phyloP scores from a whole-genome alignment of 371 early-diverging fungal genomes.

The Paraphysoderma sedebokerense region DNA sequence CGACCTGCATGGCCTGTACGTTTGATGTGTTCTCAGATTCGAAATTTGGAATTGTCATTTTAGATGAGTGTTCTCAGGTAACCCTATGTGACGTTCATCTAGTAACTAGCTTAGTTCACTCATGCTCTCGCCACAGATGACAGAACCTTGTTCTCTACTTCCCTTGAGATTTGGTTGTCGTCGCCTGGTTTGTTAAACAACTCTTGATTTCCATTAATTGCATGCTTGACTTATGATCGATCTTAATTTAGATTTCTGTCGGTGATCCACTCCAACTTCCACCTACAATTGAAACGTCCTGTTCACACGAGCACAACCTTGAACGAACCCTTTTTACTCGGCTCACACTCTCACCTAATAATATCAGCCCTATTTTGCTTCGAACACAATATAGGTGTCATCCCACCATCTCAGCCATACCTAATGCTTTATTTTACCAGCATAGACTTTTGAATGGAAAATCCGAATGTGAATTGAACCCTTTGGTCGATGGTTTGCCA shows the following conservation, averaged over 20 bases:
- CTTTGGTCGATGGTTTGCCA: constrained; percentile 38
- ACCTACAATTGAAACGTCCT: constrained; percentile 45
- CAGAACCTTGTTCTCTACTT: constrained; percentile 74
- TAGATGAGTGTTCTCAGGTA: constrained; percentile 84
- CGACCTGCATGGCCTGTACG: too few species aligned
- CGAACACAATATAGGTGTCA: constrained; percentile 86
- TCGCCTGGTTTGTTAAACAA: constrained; percentile 52
- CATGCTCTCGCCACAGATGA: too few species aligned
- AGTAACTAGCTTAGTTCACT: too few species aligned
- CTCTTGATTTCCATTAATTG: too few species aligned
- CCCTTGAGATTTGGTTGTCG: constrained; percentile 50
- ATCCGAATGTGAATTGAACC: constrained; percentile 12
- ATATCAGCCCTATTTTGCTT: too few species aligned
- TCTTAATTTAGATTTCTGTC: too few species aligned
- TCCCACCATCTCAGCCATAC: constrained; percentile 53
- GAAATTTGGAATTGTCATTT: constrained; percentile 47
- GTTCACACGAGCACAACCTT: constrained; percentile 34
- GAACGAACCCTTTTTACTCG: constrained; percentile 79
- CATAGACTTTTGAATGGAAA: constrained; percentile 38
- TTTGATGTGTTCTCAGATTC: too few species aligned
- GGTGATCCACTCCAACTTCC: constrained; percentile 90
- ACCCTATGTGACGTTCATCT: too few species aligned
- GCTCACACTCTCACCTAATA: constrained; percentile 31
- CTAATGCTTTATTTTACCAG: constrained; percentile 63
- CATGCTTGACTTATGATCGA: too few species aligned